phyloP scores from a whole-genome alignment of 73 alveolate species.

The Paramecium primaurelia region DNA sequence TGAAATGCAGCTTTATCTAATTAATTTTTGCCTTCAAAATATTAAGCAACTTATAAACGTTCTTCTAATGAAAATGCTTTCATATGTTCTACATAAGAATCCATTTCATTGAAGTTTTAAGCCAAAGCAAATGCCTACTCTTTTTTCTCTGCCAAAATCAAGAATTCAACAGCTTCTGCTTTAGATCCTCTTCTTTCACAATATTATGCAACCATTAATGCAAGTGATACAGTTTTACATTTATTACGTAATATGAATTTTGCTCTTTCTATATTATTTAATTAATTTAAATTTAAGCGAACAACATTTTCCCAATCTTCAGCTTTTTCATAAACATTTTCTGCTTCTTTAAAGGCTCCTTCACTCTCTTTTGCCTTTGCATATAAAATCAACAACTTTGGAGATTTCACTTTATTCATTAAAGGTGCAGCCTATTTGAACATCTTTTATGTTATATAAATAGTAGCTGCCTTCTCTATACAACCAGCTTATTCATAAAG shows the following conservation, averaged over 20 bases:
- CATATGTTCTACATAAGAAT: slow-evolving; percentile 90
- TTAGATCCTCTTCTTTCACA: slow-evolving; percentile 91
- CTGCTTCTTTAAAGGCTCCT: slow-evolving; percentile 93
- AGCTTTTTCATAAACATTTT: slow-evolving; percentile 94
- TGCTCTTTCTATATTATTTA: slow-evolving; percentile 96
- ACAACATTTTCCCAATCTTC: slow-evolving; percentile 95
- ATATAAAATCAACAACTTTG: slow-evolving; percentile 91
- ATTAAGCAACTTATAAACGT: slow-evolving; percentile 89
- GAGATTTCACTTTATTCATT: slow-evolving; percentile 90
- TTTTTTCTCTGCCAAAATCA: slow-evolving; percentile 92
- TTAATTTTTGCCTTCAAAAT: slow-evolving; percentile 88
- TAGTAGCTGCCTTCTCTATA: slow-evolving; percentile 97
- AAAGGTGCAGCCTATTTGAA: slow-evolving; percentile 90
- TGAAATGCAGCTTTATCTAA: slow-evolving; percentile 96
- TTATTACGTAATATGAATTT: slow-evolving; percentile 86
- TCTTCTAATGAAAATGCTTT: slow-evolving; percentile 88
- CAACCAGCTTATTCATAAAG: slow-evolving; percentile 92
- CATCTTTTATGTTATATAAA: slow-evolving; percentile 84
- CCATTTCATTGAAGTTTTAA: slow-evolving; percentile 92
- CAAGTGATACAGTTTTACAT: slow-evolving; percentile 89
- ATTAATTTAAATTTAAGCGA: slow-evolving; percentile 83
- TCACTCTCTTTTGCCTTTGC: slow-evolving; percentile 99
- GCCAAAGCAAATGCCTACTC: slow-evolving; percentile 97
- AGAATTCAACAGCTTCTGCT: slow-evolving; percentile 94
- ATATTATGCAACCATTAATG: slow-evolving; percentile 90